Evolutionary conservation across 805 yeast genomes (phyloP).

Genomic region (Saccharomycopsis sp.): DNA sequence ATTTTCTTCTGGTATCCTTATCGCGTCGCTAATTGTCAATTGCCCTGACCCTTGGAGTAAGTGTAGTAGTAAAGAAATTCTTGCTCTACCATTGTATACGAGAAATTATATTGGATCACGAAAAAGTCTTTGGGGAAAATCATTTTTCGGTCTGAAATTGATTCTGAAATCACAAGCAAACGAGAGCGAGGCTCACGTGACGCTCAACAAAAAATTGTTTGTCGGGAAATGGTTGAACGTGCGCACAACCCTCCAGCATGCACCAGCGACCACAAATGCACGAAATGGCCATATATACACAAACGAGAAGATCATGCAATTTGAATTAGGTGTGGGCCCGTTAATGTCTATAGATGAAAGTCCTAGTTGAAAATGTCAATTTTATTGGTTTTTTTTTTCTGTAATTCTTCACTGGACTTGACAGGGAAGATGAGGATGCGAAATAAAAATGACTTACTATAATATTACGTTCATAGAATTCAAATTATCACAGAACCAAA

Average conservation of each 20-base stretch:
- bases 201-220: not conserved
- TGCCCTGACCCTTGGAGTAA: not conserved
- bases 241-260: not conserved
- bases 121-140: too few species aligned
- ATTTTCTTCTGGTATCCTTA: not conserved
- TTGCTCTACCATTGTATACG: not conserved
- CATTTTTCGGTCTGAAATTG: not conserved
- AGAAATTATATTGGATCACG: not conserved
- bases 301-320: too few species aligned
- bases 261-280: not conserved
- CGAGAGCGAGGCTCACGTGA: not conserved
- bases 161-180: not conserved
- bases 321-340: too few species aligned
- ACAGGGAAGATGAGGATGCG: too few species aligned
- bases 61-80: not conserved
- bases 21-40: not conserved
- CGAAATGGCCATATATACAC: not conserved
- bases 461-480: not conserved
- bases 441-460: not conserved
- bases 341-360: too few species aligned
- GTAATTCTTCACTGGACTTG: too few species aligned
- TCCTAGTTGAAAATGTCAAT: too few species aligned
- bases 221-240: not conserved
- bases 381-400: not conserved
- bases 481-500: not conserved